Conservation (phyloP, 2,329 filamentous ascomycete species). For the Talaromyces pinophilus region DNA sequence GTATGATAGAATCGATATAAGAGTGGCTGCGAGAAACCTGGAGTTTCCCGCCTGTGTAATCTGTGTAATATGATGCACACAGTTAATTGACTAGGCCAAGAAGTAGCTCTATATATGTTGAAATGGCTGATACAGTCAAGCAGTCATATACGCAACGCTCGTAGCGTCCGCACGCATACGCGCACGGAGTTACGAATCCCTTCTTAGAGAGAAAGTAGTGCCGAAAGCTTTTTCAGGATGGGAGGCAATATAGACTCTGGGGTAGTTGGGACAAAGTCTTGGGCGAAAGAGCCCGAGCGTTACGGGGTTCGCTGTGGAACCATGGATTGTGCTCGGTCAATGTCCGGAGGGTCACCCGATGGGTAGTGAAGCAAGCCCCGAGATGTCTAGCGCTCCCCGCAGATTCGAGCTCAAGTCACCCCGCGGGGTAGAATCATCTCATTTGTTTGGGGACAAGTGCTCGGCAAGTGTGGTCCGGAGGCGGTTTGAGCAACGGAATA, state of each 20-base stretch:
- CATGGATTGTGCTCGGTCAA: slow-evolving; percentile 10
- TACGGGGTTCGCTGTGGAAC: neutral
- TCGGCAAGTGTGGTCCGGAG: neutral
- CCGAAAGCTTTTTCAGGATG: slow-evolving; percentile 1
- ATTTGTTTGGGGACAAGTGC: neutral
- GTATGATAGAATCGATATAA: neutral
- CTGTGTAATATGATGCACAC: neutral
- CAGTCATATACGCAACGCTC: slow-evolving; percentile 3
- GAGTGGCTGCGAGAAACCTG: slow-evolving; percentile 17
- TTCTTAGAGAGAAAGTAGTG: neutral
- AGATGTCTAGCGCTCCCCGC: slow-evolving; percentile 13
- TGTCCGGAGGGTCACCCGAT: slow-evolving; percentile 11
- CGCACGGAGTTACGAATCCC: slow-evolving; percentile 1
- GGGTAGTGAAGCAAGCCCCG: slow-evolving; percentile 13
- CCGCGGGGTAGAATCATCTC: neutral
- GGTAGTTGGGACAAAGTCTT: neutral
- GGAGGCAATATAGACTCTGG: slow-evolving; percentile 16
- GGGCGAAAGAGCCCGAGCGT: slow-evolving; percentile 4
- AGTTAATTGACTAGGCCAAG: neutral
- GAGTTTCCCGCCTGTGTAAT: slow-evolving; percentile 18
- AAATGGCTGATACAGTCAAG: neutral
- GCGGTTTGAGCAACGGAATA: neutral
- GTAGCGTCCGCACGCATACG: neutral
- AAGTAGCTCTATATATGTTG: slow-evolving; percentile 16
- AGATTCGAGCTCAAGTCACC: neutral